Base-by-base conservation (phyloP, 768 basidiomycete genomes). In the Lyophyllum shimeji region DNA sequence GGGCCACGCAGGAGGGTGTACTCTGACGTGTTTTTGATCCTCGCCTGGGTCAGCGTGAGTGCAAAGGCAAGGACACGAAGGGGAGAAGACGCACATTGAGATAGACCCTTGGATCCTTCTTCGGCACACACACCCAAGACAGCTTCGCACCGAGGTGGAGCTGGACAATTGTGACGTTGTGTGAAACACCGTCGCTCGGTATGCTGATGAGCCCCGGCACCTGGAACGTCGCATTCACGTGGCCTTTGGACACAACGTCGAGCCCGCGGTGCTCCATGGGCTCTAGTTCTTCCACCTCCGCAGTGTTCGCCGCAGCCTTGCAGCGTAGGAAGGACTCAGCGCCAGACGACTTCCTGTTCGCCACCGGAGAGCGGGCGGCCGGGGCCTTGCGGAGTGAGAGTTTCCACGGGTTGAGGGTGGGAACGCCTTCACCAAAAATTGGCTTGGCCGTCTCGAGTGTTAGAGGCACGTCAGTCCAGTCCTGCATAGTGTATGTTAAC, bases 1-100 rank as follows among this genome's bases (percentile, higher is more conserved):
- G 63, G 58, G 0, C 84, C 84, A 1, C 70, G 57, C 7, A 85
- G 69, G 4, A 85, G 64, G 7, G 76, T 74, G 56, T 81, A 82
- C 37, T 81, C 76, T 7, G 79, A 82, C n/a, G 75, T 73, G 58
- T 85, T 85, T 65, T 75, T 77, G 49, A 85, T 73, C 48, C 69
- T 74, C 12, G 75, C 77, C 76, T 81, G 57, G 29, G 29, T 29
- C n/a, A 29, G 29, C 5, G 9, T 29, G 5, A 5, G 5, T 29
- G 29, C 9, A 29, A 29, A 29, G 29, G 4, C 4, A 29, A 29
- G 5, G 29, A 9, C 29, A 9, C 9, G 29, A 29, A 29, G 29
- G 9, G 29, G 9, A 21, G 15, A 20, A 2, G 9, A 39, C 62
- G 0, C 24, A 70, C 69, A 24, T 52, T 66, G 9, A 69, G 47